Base-by-base conservation (phyloP, 352 stramenopile genomes). In the Elongisporangium anandrum region DNA sequence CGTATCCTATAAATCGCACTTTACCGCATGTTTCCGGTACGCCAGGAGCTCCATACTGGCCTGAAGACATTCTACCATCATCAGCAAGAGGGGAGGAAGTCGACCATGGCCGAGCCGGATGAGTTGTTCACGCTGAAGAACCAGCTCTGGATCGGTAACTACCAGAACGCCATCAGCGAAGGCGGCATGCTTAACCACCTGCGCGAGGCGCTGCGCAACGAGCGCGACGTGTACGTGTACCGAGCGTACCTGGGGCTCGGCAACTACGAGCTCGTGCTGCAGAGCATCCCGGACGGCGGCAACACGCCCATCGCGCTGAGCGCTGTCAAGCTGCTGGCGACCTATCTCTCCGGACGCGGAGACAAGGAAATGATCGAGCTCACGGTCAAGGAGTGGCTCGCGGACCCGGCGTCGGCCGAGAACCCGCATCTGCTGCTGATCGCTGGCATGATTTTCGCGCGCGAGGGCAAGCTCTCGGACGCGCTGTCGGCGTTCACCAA, bases 41-140 rank as follows among this genome's bases (percentile, higher is more conserved):
- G 1, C 3, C 29, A 41, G 9, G 4, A 41, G 29, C 29, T 41
- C 29, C 9, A 41, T 41, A 41, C 29, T 15, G 9, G 6, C 29
- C 29, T 15, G 29, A 41, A 41, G 29, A 41, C 29, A 41, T 41
- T 41, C 29, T 3, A 34, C n/a, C 24, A 7, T 8, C 7, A 34
- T 34, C 7, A 34, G 24, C 29, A 41, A 41, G 29, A 41, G 29
- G 29, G 29, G 29, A 41, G 29, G 5, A 52, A 52, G 54, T 34
- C 17, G 48, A 60, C 29, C 13, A 97, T 97, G 90, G 74, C 81
- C 34, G 93, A 98, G 68, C 96, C 97, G 13, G 97, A 99, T 71
- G 96, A 99, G 63, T 84, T 99, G 49, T 99, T 98, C 79, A 99
- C 96, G 68, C 80, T 99, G 22, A 95, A 98, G 72, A 98, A 97